phyloP scores from a whole-genome alignment of 2,329 filamentous ascomycete species.

The Pseudocercospora musae region DNA sequence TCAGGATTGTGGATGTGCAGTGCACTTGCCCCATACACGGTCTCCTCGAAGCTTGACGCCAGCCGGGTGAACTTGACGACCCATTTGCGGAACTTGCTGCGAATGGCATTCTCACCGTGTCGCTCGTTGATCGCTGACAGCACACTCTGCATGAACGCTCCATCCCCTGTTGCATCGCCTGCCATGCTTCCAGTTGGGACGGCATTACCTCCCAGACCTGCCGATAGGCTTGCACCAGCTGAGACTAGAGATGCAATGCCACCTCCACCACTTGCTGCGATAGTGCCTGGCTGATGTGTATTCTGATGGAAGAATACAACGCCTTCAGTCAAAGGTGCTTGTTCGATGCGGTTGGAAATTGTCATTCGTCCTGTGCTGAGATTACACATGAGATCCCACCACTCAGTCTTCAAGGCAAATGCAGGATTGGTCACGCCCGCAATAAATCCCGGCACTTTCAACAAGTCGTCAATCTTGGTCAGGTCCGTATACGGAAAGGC shows the following conservation, averaged over 20 bases:
- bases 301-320: constrained; percentile 78
- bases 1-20: constrained; percentile 64
- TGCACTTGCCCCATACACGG: constrained; percentile 87
- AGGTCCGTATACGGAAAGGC: constrained; percentile 98
- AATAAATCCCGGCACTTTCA: constrained; percentile 96
- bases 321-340: constrained; percentile 77
- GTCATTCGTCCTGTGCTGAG: constrained; percentile 88
- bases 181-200: constrained; percentile 30
- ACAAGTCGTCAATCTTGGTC: constrained; percentile 92
- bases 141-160: constrained; percentile 83
- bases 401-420: constrained; percentile 90
- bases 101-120: constrained; percentile 83
- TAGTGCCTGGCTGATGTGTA: constrained; percentile 25
- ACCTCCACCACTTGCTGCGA: constrained; percentile 24
- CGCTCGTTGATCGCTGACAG: constrained; percentile 77
- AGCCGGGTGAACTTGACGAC: constrained; percentile 91
- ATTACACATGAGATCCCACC: constrained; percentile 98
- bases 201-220: constrained; percentile 33
- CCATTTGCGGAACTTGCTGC: constrained; percentile 91
- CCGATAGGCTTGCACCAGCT: constrained; percentile 36
- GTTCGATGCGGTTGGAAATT: constrained; percentile 84
- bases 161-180: constrained; percentile 77
- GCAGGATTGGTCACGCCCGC: constrained; percentile 96
- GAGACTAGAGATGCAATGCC: constrained; percentile 31
- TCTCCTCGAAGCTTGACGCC: constrained; percentile 90